These are phyloP conservation scores for Penicillium chermesinum DNA, from an alignment of 495 filamentous ascomycete species.

Conservation along the genomic window DNA sequence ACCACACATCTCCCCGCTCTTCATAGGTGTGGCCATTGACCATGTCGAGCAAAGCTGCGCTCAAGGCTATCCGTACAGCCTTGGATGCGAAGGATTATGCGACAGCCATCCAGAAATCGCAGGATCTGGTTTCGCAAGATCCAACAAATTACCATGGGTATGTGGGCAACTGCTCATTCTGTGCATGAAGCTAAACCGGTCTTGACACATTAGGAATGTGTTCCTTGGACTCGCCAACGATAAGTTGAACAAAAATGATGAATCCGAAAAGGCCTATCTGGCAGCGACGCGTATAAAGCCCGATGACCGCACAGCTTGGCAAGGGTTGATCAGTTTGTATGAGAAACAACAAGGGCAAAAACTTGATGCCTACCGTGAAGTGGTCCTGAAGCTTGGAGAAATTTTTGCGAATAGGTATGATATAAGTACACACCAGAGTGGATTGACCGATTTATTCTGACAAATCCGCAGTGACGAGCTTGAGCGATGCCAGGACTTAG, in stretches of 20 bases:
- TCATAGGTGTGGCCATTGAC: conserved; percentile 5
- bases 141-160: conserved; percentile 79
- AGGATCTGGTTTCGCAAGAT: conserved; percentile 63
- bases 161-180: too few relatives aligned
- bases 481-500: conserved; percentile 67
- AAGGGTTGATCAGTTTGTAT: conserved; percentile 82
- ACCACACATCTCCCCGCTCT: conserved; percentile 22
- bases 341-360: conserved; percentile 66
- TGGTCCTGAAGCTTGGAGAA: conserved; percentile 64
- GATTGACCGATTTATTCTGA: too few relatives aligned
- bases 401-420: conserved; percentile 64
- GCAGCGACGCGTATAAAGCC: conserved; percentile 62
- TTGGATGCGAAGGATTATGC: conserved; percentile 77
- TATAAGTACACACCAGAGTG: too few relatives aligned
- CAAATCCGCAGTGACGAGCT: conserved; percentile 47
- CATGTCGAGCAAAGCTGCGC: conserved; percentile 66
- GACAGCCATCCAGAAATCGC: conserved; percentile 61
- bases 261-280: conserved; percentile 71
- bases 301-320: conserved; percentile 71
- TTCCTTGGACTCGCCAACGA: conserved; percentile 79
- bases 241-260: conserved; percentile 61
- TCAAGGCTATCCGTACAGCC: conserved; percentile 78
- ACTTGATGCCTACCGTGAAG: conserved; percentile 67
- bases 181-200: too few relatives aligned
- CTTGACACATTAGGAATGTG: conserved; percentile 51